These are phyloP conservation scores for Cochlearia excelsa DNA, from an alignment of 345 rosid species.

Conservation along the genomic window DNA sequence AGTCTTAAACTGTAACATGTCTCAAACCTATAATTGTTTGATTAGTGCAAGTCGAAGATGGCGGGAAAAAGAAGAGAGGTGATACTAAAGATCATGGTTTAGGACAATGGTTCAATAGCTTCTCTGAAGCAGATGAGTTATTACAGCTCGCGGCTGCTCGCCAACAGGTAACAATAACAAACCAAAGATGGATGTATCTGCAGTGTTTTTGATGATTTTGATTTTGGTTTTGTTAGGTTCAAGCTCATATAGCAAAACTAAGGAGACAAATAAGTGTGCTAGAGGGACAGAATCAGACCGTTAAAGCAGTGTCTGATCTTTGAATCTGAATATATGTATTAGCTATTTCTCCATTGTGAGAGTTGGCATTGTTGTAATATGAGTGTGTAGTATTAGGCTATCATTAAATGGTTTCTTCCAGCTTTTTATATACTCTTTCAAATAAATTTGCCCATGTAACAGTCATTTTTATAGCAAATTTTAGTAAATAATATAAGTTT, in stretches of 20 bases:
- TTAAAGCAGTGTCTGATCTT: constrained; percentile 54
- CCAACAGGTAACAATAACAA: constrained; percentile 46
- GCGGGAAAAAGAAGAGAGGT: constrained; percentile 47
- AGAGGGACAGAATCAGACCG: constrained; percentile 65
- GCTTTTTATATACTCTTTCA: too few species aligned
- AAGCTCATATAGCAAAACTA: constrained; percentile 68
- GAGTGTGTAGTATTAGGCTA: constrained; percentile 12
- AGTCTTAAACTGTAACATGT: background rate
- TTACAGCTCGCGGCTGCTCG: constrained; percentile 68
- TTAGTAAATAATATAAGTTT: too few species aligned
- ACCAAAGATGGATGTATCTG: background rate
- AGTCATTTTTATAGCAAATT: too few species aligned
- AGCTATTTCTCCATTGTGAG: constrained; percentile 13
- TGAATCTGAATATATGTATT: constrained; percentile 30
- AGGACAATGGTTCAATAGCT: constrained; percentile 55
- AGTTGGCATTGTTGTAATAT: constrained; percentile 18
- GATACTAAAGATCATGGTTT: constrained; percentile 63
- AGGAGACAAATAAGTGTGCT: constrained; percentile 58
- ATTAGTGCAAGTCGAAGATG: constrained; percentile 43
- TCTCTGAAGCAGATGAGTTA: constrained; percentile 75
- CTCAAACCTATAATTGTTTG: background rate
- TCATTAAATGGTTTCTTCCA: background rate
- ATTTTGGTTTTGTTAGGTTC: constrained; percentile 46
- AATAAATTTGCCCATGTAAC: too few species aligned
- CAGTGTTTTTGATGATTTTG: constrained; percentile 17